phyloP scores from a whole-genome alignment of 345 rosid species.

The Anastatica hierochuntica region DNA sequence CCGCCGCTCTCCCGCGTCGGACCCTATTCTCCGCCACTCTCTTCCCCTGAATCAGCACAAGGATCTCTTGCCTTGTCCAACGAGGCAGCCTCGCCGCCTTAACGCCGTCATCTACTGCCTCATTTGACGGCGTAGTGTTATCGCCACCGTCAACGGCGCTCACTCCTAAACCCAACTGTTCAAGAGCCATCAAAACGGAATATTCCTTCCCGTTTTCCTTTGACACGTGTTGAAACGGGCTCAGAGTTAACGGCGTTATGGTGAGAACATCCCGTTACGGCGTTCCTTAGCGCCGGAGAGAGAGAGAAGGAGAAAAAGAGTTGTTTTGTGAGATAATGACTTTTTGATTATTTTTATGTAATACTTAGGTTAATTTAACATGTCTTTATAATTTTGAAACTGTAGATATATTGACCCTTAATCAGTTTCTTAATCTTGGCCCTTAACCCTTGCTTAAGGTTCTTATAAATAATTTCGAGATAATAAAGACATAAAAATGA shows the following conservation, averaged over 20 bases:
- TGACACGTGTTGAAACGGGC: constrained; percentile 15
- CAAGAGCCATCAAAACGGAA: too few species aligned
- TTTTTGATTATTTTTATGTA: not conserved
- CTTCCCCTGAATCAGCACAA: constrained; percentile 91
- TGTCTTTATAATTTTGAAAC: not conserved
- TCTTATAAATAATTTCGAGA: not conserved
- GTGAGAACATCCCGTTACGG: constrained; percentile 38
- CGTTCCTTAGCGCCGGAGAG: constrained; percentile 23
- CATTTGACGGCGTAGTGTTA: constrained; percentile 28
- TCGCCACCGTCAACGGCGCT: constrained; percentile 37
- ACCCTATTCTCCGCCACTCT: constrained; percentile 83
- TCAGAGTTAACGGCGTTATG: constrained; percentile 49
- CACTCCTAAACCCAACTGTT: constrained; percentile 36
- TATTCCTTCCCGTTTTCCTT: not conserved
- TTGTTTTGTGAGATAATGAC: constrained; percentile 6
- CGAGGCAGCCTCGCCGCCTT: constrained; percentile 82
- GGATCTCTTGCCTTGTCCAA: constrained; percentile 95
- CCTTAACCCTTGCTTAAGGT: constrained; percentile 25
- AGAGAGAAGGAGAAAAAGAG: too few species aligned
- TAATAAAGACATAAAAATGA: constrained; percentile 13
- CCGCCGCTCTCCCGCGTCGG: constrained; percentile 65
- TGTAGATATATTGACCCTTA: constrained; percentile 31
- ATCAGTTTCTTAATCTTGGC: constrained; percentile 16
- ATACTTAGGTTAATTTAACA: not conserved
- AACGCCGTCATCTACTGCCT: constrained; percentile 48